phyloP scores from a whole-genome alignment of 1,139 yeast genomes.

The Protomyces inundatus region DNA sequence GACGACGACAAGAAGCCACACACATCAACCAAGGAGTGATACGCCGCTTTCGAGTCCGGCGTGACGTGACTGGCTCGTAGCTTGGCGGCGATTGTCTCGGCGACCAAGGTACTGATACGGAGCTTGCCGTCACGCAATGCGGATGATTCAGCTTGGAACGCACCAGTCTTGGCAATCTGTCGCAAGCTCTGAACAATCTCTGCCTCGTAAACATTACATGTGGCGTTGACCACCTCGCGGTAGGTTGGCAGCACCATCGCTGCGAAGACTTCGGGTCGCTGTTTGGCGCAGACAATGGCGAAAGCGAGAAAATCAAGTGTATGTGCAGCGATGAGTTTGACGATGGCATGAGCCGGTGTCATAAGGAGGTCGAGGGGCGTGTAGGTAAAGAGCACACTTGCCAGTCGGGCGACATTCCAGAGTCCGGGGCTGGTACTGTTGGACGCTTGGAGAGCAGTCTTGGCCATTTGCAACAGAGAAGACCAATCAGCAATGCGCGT shows the following conservation, averaged over 20 bases:
- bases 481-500: slow-evolving; percentile 41
- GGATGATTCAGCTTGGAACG: background rate
- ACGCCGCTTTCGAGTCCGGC: background rate
- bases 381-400: slow-evolving; percentile 15
- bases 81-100: background rate
- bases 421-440: too few relatives aligned
- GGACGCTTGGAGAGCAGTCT: background rate
- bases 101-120: background rate
- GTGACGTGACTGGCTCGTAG: background rate
- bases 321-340: background rate
- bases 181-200: slow-evolving; percentile 1
- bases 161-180: background rate
- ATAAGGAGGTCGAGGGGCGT: slow-evolving; percentile 21
- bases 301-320: background rate
- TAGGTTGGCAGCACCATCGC: slow-evolving; percentile 6
- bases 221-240: background rate
- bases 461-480: slow-evolving; percentile 30
- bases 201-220: background rate
- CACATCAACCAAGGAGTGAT: background rate
- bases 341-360: slow-evolving; percentile 12
- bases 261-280: background rate
- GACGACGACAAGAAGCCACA: background rate
- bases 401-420: slow-evolving; percentile 25
- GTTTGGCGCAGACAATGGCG: slow-evolving; percentile 4
- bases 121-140: background rate